A percentile compares a stretch with the other conserved stretches of the same genome.
These are phyloP conservation scores for Ophiosphaerella herpotricha DNA, from an alignment of 2,329 filamentous ascomycete genomes.

Conservation along the genomic window DNA sequence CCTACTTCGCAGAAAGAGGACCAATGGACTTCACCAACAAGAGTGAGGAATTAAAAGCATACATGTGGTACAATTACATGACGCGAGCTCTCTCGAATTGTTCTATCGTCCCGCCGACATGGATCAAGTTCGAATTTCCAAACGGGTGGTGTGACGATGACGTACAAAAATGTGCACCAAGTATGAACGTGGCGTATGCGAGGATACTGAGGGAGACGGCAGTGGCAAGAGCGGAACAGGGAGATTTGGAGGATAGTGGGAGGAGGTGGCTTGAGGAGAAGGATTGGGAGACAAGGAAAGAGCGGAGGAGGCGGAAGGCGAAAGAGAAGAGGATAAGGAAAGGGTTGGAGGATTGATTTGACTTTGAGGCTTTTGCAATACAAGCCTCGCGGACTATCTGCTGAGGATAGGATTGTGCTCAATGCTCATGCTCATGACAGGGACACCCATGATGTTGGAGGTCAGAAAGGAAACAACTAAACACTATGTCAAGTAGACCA, in stretches of 20 bases:
- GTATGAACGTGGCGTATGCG: slow-evolving; percentile 9
- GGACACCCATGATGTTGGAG: too few relatives aligned
- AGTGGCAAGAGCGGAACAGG: background rate
- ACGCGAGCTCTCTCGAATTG: background rate
- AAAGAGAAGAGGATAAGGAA: background rate
- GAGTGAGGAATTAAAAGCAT: slow-evolving; percentile 1
- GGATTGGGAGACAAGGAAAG: background rate
- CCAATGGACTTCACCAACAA: background rate
- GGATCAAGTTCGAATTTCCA: slow-evolving; percentile 10
- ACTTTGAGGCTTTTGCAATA: too few relatives aligned
- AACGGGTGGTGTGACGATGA: background rate
- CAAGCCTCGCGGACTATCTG: too few relatives aligned
- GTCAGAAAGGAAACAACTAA: too few relatives aligned
- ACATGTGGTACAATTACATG: background rate
- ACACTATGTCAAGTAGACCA: too few relatives aligned
- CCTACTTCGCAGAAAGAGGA: background rate
- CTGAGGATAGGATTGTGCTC: too few relatives aligned
- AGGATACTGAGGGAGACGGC: slow-evolving; percentile 5
- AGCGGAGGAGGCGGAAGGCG: background rate
- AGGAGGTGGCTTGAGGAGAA: slow-evolving; percentile 13
- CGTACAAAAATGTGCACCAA: slow-evolving; percentile 3
- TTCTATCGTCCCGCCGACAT: slow-evolving; percentile 8
- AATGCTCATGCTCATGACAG: too few relatives aligned
- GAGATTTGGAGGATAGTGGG: slow-evolving; percentile 15
- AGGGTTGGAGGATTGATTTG: background rate